Percentiles rank a stretch among this genome's conserved stretches.
Conservation (phyloP, 1,139 yeast genomes). For the Pneumocystis oryctolagi region DNA sequence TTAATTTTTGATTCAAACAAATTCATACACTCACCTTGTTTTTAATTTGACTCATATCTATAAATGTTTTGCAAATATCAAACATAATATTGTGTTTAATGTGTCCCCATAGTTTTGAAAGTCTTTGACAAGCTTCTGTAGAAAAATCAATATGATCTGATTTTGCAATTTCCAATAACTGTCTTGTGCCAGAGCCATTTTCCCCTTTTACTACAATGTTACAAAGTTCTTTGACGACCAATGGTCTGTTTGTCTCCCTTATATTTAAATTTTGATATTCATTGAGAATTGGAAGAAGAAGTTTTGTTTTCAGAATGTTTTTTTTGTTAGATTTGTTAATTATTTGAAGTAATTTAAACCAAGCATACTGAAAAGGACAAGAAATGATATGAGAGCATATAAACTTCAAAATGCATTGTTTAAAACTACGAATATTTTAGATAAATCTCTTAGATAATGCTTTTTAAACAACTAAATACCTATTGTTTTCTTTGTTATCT, state of each 20-base stretch:
- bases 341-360: slow-evolving; percentile 12
- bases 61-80: slow-evolving; percentile 42
- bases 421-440: slow-evolving; percentile 13
- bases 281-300: not conserved
- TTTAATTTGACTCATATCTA: slow-evolving; percentile 26
- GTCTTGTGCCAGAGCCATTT: slow-evolving; percentile 41
- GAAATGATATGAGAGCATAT: not conserved
- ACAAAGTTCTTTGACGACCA: not conserved
- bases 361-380: slow-evolving; percentile 9
- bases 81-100: slow-evolving; percentile 44
- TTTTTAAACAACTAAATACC: slow-evolving; percentile 20
- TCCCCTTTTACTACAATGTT: slow-evolving; percentile 40
- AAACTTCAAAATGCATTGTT: not conserved
- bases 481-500: slow-evolving; percentile 22
- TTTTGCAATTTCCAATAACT: slow-evolving; percentile 37
- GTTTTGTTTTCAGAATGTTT: not conserved
- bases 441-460: slow-evolving; percentile 13
- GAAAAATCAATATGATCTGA: slow-evolving; percentile 38
- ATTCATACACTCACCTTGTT: not conserved
- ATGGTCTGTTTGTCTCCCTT: not conserved
- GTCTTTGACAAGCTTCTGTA: slow-evolving; percentile 36
- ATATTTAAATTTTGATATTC: not conserved
- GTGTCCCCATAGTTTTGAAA: slow-evolving; percentile 39
- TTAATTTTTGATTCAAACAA: not conserved
- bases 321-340: slow-evolving; percentile 19